Base-by-base conservation (phyloP, 257 asterid genomes). In the Rhazya stricta region DNA sequence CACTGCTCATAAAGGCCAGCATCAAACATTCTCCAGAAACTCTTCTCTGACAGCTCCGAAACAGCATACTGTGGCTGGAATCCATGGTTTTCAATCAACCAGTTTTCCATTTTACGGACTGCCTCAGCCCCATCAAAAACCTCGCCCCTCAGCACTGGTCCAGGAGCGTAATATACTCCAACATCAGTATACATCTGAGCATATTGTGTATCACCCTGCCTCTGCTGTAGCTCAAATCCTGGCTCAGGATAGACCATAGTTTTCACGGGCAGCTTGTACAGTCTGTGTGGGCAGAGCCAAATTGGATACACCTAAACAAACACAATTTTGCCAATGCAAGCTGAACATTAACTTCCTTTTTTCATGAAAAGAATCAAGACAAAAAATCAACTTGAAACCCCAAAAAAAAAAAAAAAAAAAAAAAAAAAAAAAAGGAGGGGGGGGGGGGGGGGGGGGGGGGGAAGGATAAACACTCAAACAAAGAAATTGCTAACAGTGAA, bases 21-120 rank as follows among this genome's bases (percentile, higher is more conserved):
- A 78, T 95, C 99, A 23, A 95, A 95, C 99, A 95, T 95, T 81
- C 96, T 92, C 99, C 99, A 95, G 91, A 95, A 95, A 72, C 77
- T 85, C 91, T 86, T 95, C 88, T 95, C 99, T 0, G 62, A 79
- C 63, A 95, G 88, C 89, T 95, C 99, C 0, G 99, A 88, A 66
- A 95, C 99, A 0, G 97, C 94, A 32, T 95, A 92, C 53, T 95
- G 99, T 45, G 99, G 99, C 83, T 95, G 99, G 88, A 86, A 95
- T 8, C 98, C 96, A 9, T 89, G 96, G 90, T 92, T 92, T 71
- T 91, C 96, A 0, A 92, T 92, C 92, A 95, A 57, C 99, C 99
- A 94, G 61, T 53, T 75, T 85, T 95, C 98, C 92, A 95, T 9
- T 30, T 43, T 56, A 48, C 94, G 91, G 54, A 92, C 97, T 0